A percentile compares a stretch with the other conserved stretches of the same genome.
These are phyloP conservation scores for Anthracocystis panici-leucophaei DNA, from an alignment of 1,284 basidiomycete species.

Conservation along the genomic window DNA sequence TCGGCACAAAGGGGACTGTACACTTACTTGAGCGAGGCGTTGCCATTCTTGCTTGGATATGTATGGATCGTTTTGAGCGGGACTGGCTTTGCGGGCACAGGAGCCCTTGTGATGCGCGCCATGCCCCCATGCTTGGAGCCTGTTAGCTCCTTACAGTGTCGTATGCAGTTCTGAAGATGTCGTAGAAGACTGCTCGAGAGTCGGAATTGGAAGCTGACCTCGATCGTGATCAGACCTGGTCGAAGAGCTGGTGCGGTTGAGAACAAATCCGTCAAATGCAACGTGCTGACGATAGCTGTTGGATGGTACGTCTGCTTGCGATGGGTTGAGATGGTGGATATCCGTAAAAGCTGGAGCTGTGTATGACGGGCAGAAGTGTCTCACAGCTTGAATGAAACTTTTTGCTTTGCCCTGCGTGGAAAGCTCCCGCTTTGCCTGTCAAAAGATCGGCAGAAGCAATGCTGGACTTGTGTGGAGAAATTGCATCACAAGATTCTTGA, in stretches of 20 bases:
- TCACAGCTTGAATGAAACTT: too few species aligned
- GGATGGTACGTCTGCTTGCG: background rate
- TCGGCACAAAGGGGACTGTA: background rate
- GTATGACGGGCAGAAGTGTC: too few species aligned
- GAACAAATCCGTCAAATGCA: too few species aligned
- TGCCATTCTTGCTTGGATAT: slow-evolving; percentile 41
- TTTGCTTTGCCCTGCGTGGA: too few species aligned
- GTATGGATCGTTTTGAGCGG: slow-evolving; percentile 39
- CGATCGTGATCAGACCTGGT: too few species aligned
- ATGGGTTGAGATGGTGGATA: background rate
- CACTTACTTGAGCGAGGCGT: slow-evolving; percentile 35
- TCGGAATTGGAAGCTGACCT: background rate
- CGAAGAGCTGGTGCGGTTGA: too few species aligned
- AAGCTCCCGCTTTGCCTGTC: background rate
- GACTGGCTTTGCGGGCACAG: slow-evolving; percentile 9
- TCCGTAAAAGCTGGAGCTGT: background rate
- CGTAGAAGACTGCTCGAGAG: background rate
- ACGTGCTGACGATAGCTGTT: background rate
- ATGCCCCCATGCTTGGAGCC: slow-evolving; percentile 22
- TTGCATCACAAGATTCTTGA: slow-evolving; percentile 1
- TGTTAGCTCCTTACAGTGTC: background rate
- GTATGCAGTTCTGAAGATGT: background rate
- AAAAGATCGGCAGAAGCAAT: background rate
- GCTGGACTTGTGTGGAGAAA: background rate
- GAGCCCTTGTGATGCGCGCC: slow-evolving; percentile 21